Conservation (phyloP, 257 asterid genomes). For the Rhazya stricta region DNA sequence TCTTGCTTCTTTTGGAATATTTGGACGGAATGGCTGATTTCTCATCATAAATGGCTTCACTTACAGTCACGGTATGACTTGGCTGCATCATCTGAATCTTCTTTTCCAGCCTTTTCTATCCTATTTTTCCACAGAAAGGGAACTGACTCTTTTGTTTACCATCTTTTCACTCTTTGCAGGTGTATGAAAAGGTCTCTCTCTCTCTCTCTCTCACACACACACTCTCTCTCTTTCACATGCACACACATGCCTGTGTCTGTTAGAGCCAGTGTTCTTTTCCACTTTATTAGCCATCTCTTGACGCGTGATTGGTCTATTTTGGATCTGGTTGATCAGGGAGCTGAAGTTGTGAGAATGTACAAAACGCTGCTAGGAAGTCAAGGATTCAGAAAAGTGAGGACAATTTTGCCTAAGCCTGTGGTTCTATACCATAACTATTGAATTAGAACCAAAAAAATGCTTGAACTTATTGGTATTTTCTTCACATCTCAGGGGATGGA, state of each 20-base stretch:
- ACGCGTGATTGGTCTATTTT: slow-evolving; percentile 13
- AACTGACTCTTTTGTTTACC: slow-evolving; percentile 23
- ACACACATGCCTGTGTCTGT: not conserved
- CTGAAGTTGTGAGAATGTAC: slow-evolving; percentile 92
- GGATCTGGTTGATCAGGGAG: slow-evolving; percentile 49
- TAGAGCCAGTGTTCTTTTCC: not conserved
- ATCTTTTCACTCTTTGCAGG: slow-evolving; percentile 38
- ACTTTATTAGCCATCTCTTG: not conserved
- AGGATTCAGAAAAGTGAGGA: slow-evolving; percentile 71
- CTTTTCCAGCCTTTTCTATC: not conserved
- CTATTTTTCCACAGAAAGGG: no score
- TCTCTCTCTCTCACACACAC: slow-evolving; percentile 12
- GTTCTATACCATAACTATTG: not conserved
- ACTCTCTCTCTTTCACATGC: not conserved
- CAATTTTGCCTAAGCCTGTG: not conserved
- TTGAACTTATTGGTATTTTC: not conserved
- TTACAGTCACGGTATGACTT: slow-evolving; percentile 65
- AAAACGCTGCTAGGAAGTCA: slow-evolving; percentile 65
- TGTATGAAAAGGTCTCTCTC: slow-evolving; percentile 57
- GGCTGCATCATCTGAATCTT: no score
- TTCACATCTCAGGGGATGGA: slow-evolving; percentile 65
- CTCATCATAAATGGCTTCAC: slow-evolving; percentile 17
- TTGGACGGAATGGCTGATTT: slow-evolving; percentile 35
- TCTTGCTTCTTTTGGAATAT: slow-evolving; percentile 16
- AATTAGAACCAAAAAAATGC: not conserved